Base-by-base conservation (phyloP, 805 yeast genomes). In the Cyberlindnera japonica region DNA sequence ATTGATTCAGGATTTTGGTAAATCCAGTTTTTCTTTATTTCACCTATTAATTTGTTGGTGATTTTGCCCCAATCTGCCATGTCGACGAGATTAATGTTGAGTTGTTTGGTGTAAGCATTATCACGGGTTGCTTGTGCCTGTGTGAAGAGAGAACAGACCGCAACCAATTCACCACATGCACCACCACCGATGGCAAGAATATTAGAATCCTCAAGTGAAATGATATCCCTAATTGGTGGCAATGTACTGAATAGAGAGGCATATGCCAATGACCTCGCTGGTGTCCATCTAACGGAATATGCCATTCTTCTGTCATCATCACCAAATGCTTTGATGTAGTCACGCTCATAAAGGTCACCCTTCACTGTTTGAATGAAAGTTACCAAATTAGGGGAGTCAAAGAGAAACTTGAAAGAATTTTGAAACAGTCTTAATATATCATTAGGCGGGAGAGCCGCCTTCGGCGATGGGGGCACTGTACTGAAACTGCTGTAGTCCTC, bases 131-230 rank as follows among this genome's bases (percentile, higher is more conserved):
- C 53, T 36, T 55, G 55, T 24, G 30, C 16, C 29, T 65, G 61
- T 2, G 68, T 65, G 46, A 78, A 80, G 1, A 83, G 64, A 14
- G 89, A 71, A 1, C 77, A 76, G 31, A 86, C 54, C 0, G 76
- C 75, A 23, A 79, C 77, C 18, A 87, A 61, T 57, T 88, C 96
- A 2, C 88, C 85, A 5, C 91, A 86, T 0, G 96, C 96, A 25
- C 96, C 96, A 18, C 95, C 96, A 15, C 96, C 96, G 26, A 89
- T 69, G 51, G 82, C 75, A 25, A 87, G 58, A 0, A 81, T 74
- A 6, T 69, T 59, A 4, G 64, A 54, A 12, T 60, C 55, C 13
- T 59, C 52, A 2, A 46, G 15, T 5, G 49, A 35, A n/a, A 75
- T 53, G 17, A 71, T 27, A 3, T 62, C 57, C 31, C 61, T 55